Conservation (phyloP, 2,329 filamentous ascomycete genomes). For the Aureobasidium melanogenum region DNA sequence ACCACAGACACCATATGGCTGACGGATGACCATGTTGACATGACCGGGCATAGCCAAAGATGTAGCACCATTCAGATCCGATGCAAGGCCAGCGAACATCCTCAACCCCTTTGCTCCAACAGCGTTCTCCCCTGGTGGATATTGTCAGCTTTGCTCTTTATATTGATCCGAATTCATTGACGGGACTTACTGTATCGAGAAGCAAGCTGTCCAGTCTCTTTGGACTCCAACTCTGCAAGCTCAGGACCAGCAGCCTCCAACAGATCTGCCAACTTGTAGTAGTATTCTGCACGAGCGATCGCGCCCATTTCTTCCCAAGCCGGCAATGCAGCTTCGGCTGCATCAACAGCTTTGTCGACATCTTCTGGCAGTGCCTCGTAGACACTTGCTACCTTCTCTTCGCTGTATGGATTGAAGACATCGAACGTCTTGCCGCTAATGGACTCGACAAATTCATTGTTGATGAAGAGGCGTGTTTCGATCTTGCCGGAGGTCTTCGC, state of each 20-base stretch:
- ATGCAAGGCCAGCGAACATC: constrained; percentile 15
- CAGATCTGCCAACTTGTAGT: constrained; percentile 15
- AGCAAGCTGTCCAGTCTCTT: constrained; percentile 7
- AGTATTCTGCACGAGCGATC: background rate
- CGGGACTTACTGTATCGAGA: constrained; percentile 5
- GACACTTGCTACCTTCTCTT: constrained; percentile 27
- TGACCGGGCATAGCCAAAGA: constrained; percentile 10
- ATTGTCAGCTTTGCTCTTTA: background rate
- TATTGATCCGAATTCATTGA: too few species aligned
- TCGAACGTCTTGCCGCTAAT: constrained; percentile 34
- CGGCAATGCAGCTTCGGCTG: constrained; percentile 60
- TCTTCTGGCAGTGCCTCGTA: constrained; percentile 41
- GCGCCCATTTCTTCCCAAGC: constrained; percentile 15
- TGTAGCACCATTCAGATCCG: constrained; percentile 13
- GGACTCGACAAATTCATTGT: constrained; percentile 9
- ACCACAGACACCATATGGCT: constrained; percentile 34
- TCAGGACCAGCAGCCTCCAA: constrained; percentile 14
- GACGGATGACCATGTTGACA: constrained; percentile 23
- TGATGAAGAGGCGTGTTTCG: constrained; percentile 12
- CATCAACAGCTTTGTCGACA: constrained; percentile 60
- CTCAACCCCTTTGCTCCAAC: background rate
- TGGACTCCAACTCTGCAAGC: constrained; percentile 15
- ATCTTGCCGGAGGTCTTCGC: background rate
- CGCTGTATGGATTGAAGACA: constrained; percentile 43
- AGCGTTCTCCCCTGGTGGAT: background rate